These are phyloP conservation scores for Mycogone perniciosa DNA, from an alignment of 2,329 filamentous ascomycete species.

Conservation along the genomic window DNA sequence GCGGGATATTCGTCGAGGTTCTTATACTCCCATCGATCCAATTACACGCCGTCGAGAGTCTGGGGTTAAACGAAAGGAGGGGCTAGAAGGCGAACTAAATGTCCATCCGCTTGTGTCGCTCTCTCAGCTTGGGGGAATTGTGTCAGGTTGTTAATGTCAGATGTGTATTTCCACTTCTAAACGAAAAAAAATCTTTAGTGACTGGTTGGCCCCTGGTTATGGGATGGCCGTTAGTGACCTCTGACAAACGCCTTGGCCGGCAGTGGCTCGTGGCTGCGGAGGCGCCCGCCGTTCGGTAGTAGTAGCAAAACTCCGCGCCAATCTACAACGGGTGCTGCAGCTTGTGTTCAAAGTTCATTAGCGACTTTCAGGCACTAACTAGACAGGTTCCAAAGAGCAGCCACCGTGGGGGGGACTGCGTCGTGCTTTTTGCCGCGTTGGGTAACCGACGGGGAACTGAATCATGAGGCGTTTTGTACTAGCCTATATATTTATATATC, in stretches of 20 bases:
- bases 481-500: too few relatives aligned
- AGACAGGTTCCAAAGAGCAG: too few relatives aligned
- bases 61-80: background rate
- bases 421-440: too few relatives aligned
- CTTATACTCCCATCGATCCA: background rate
- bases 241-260: background rate
- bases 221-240: background rate
- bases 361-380: too few relatives aligned
- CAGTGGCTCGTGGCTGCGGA: constrained; percentile 1
- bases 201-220: background rate
- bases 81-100: background rate
- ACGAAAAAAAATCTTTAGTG: background rate
- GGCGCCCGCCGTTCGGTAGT: background rate
- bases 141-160: background rate
- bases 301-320: background rate
- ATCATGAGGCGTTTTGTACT: too few relatives aligned
- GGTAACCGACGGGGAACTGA: too few relatives aligned
- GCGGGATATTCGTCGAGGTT: background rate
- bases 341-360: background rate
- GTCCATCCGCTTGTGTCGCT: too few relatives aligned
- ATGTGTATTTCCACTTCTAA: background rate
- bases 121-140: too few relatives aligned
- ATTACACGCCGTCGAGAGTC: background rate
- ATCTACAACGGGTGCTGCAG: too few relatives aligned
- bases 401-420: too few relatives aligned